Conservation (phyloP, 2,329 filamentous ascomycete species). For the Lojkania enalia region DNA sequence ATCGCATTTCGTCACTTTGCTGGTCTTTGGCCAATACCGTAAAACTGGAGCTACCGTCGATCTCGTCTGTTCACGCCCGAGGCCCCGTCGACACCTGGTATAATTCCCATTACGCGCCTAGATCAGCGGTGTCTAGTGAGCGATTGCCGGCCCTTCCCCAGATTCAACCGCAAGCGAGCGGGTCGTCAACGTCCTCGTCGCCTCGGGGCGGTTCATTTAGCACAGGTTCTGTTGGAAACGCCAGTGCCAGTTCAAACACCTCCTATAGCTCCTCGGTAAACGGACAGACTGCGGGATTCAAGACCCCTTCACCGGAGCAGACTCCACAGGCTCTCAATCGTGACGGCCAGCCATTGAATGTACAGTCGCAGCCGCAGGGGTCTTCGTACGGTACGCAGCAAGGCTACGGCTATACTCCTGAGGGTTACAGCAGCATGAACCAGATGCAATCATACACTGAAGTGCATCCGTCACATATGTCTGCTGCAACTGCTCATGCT, state of each 20-base stretch:
- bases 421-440: slow-evolving; percentile 70
- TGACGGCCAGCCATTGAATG: slow-evolving; percentile 42
- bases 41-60: slow-evolving; percentile 93
- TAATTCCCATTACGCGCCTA: slow-evolving; percentile 67
- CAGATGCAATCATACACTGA: slow-evolving; percentile 82
- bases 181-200: slow-evolving; percentile 72
- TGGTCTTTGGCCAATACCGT: slow-evolving; percentile 61
- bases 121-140: slow-evolving; percentile 70
- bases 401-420: slow-evolving; percentile 41
- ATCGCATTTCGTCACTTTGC: slow-evolving; percentile 15
- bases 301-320: slow-evolving; percentile 75
- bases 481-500: slow-evolving; percentile 72
- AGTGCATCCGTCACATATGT: slow-evolving; percentile 76
- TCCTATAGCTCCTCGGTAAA: slow-evolving; percentile 60
- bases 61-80: slow-evolving; percentile 80
- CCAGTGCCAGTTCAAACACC: slow-evolving; percentile 58
- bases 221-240: slow-evolving; percentile 55
- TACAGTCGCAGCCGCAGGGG: slow-evolving; percentile 41
- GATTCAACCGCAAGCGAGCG: slow-evolving; percentile 64
- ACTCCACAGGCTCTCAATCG: slow-evolving; percentile 51
- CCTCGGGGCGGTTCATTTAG: slow-evolving; percentile 77
- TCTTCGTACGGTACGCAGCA: slow-evolving; percentile 46
- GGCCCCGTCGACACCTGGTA: slow-evolving; percentile 74
- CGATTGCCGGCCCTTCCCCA: slow-evolving; percentile 72
- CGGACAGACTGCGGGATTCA: slow-evolving; percentile 61